These are phyloP conservation scores for Astrocystis sublimbata DNA, from an alignment of 495 filamentous ascomycete species.

Conservation along the genomic window DNA sequence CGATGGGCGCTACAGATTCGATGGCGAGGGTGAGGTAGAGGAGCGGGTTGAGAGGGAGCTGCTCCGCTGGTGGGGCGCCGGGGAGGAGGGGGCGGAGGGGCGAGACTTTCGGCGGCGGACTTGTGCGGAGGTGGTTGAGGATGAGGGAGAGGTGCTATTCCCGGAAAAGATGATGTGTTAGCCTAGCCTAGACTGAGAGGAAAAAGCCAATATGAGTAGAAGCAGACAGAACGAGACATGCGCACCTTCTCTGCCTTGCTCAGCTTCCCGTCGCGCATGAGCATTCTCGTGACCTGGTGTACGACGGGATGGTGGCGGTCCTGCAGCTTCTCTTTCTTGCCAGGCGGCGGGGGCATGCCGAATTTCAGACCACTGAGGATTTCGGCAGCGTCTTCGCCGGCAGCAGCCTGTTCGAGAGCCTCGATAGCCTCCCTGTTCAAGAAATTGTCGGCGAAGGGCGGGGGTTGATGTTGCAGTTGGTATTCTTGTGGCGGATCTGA, in stretches of 20 bases:
- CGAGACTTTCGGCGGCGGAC: conserved; percentile 70
- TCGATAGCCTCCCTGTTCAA: conserved; percentile 40
- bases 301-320: conserved; percentile 80
- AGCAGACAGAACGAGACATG: conserved; percentile 22
- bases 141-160: conserved; percentile 79
- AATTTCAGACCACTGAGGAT: conserved; percentile 67
- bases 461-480: conserved; percentile 15
- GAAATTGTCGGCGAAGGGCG: conserved; percentile 28
- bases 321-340: conserved; percentile 63
- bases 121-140: conserved; percentile 83
- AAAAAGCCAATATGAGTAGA: too few relatives aligned
- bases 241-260: conserved; percentile 78
- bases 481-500: neutral
- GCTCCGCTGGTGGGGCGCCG: conserved; percentile 66
- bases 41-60: conserved; percentile 76
- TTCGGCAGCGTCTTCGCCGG: conserved; percentile 12
- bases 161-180: conserved; percentile 11
- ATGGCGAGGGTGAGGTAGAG: conserved; percentile 83
- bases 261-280: conserved; percentile 90
- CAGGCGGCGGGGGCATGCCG: conserved; percentile 64
- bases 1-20: conserved; percentile 89
- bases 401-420: conserved; percentile 34
- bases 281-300: conserved; percentile 79
- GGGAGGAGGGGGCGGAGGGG: conserved; percentile 69
- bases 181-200: too few relatives aligned